These are phyloP conservation scores for Seminavis robusta DNA, from an alignment of 108 stramenopile species.

Conservation along the genomic window DNA sequence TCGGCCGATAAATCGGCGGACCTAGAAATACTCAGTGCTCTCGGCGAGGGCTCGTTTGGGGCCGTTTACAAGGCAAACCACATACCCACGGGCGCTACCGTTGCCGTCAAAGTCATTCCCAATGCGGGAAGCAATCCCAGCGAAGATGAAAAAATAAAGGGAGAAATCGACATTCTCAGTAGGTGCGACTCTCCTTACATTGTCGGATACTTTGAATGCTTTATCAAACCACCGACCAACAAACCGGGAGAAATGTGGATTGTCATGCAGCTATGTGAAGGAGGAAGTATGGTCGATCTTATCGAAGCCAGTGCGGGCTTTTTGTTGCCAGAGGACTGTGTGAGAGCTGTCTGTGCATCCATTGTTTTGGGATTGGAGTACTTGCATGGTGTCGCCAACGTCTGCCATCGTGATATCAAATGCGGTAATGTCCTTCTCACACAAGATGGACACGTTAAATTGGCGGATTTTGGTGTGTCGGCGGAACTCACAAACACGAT, in stretches of 20 bases:
- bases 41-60: slow-evolving; percentile 95
- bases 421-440: slow-evolving; percentile 93
- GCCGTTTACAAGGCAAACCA: slow-evolving; percentile 84
- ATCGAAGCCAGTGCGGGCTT: slow-evolving; percentile 70
- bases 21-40: slow-evolving; percentile 43
- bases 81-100: slow-evolving; percentile 69
- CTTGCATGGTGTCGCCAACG: slow-evolving; percentile 83
- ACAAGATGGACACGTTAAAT: slow-evolving; percentile 82
- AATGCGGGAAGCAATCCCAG: slow-evolving; percentile 39
- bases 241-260: slow-evolving; percentile 84
- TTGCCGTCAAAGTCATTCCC: slow-evolving; percentile 91
- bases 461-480: slow-evolving; percentile 92
- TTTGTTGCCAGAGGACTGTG: slow-evolving; percentile 69
- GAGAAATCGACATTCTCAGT: slow-evolving; percentile 87
- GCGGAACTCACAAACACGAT: slow-evolving; percentile 91
- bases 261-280: slow-evolving; percentile 93
- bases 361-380: slow-evolving; percentile 89
- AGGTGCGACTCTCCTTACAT: slow-evolving; percentile 85
- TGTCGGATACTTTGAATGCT: slow-evolving; percentile 89
- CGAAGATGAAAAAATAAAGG: slow-evolving; percentile 85
- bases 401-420: slow-evolving; percentile 96
- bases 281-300: slow-evolving; percentile 83
- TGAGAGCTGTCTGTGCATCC: slow-evolving; percentile 81
- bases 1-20: slow-evolving; percentile 36
- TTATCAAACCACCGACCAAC: slow-evolving; percentile 36